phyloP scores from a whole-genome alignment of 768 basidiomycete species.

The Tricholomella constricta region DNA sequence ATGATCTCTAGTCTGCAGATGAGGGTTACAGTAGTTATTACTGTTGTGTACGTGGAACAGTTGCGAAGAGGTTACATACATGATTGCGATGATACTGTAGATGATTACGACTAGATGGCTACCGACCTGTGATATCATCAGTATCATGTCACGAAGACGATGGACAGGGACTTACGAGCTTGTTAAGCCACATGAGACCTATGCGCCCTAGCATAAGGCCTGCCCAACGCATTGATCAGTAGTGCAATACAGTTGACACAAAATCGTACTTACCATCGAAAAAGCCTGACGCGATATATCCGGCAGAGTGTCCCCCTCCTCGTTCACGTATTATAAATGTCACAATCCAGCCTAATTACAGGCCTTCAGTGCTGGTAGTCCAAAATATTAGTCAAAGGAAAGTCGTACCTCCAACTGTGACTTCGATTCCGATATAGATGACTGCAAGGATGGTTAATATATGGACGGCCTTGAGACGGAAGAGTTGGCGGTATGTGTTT shows the following conservation, averaged over 20 bases:
- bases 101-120: slow-evolving; percentile 32
- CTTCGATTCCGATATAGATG: too few relatives aligned
- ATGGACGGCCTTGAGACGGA: slow-evolving; percentile 42
- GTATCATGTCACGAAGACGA: background rate
- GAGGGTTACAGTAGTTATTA: too few relatives aligned
- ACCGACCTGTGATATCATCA: slow-evolving; percentile 27
- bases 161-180: slow-evolving; percentile 28
- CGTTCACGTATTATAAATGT: slow-evolving; percentile 49
- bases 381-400: too few relatives aligned
- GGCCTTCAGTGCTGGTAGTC: too few relatives aligned
- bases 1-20: background rate
- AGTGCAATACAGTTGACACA: background rate
- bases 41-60: background rate
- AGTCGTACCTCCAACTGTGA: too few relatives aligned
- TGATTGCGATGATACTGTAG: slow-evolving; percentile 21
- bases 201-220: slow-evolving; percentile 56
- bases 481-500: slow-evolving; percentile 48
- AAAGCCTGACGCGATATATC: slow-evolving; percentile 41
- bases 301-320: slow-evolving; percentile 47
- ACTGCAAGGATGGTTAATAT: slow-evolving; percentile 46
- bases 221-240: slow-evolving; percentile 11
- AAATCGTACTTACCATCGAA: slow-evolving; percentile 19
- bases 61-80: too few relatives aligned
- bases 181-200: slow-evolving; percentile 52
- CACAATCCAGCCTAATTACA: slow-evolving; percentile 60